phyloP scores from a whole-genome alignment of 768 basidiomycete genomes.

The Psilocybe subaeruginosa region DNA sequence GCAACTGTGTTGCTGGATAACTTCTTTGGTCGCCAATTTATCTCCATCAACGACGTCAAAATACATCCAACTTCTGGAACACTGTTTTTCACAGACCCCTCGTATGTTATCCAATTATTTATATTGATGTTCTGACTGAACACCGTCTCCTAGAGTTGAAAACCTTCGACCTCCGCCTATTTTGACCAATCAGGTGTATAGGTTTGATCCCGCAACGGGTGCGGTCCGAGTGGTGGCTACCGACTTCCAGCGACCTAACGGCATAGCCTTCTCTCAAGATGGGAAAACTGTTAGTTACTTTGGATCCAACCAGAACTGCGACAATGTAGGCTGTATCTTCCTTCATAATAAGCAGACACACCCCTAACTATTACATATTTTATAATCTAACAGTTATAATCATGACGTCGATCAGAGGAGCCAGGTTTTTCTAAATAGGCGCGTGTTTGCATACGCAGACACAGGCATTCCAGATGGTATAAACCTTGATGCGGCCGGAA shows the following conservation, averaged over 20 bases:
- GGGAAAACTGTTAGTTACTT: slow-evolving; percentile 50
- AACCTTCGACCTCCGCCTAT: slow-evolving; percentile 67
- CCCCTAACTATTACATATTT: not conserved
- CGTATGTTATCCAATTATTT: not conserved
- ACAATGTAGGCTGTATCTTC: slow-evolving; percentile 54
- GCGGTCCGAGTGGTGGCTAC: too few relatives aligned
- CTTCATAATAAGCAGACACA: not conserved
- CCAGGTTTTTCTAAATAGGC: slow-evolving; percentile 20
- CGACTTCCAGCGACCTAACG: slow-evolving; percentile 55
- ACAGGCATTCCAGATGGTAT: too few relatives aligned
- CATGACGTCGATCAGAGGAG: slow-evolving; percentile 65
- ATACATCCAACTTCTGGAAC: not conserved
- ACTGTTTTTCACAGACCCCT: not conserved
- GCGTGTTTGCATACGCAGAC: too few relatives aligned
- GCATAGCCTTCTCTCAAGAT: slow-evolving; percentile 69
- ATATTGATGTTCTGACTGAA: not conserved
- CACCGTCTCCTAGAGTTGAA: slow-evolving; percentile 49
- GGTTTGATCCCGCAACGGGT: too few relatives aligned
- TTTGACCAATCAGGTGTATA: slow-evolving; percentile 24
- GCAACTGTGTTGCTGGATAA: not conserved
- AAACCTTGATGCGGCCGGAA: too few relatives aligned
- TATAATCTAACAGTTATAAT: slow-evolving; percentile 48
- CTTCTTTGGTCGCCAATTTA: too few relatives aligned
- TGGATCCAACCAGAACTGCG: slow-evolving; percentile 61
- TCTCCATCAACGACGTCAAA: slow-evolving; percentile 1